phyloP scores from a whole-genome alignment of 371 early-diverging fungal species.

The Syncephalastrum sp. region DNA sequence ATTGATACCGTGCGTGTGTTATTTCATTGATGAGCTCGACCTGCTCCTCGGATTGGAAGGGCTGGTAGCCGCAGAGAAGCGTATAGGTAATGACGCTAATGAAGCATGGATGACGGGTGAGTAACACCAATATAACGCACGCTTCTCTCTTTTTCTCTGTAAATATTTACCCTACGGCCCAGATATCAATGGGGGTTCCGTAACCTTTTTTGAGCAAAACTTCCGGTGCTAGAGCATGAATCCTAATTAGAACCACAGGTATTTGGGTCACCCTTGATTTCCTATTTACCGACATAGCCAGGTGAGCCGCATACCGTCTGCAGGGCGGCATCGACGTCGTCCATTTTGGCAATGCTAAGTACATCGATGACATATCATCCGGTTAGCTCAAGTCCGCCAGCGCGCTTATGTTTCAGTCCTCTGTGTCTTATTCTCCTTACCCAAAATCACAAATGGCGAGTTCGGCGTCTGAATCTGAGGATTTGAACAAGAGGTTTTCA shows the following conservation, averaged over 20 bases:
- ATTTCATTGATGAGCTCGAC: constrained; percentile 60
- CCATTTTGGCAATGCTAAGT: constrained; percentile 50
- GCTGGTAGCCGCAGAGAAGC: constrained; percentile 65
- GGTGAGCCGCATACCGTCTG: constrained; percentile 62
- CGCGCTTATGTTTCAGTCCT: too few species aligned
- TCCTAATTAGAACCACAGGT: background rate
- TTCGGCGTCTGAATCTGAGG: constrained; percentile 52
- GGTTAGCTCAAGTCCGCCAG: too few species aligned
- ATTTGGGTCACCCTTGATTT: background rate
- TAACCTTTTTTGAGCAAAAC: constrained; percentile 69
- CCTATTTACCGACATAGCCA: constrained; percentile 43
- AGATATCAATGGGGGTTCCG: constrained; percentile 82
- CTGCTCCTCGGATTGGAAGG: constrained; percentile 67
- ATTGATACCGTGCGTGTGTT: constrained; percentile 63
- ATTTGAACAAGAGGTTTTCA: constrained; percentile 76
- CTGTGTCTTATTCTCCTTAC: constrained; percentile 19
- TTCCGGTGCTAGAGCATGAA: constrained; percentile 69
- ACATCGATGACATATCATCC: too few species aligned
- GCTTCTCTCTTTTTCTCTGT: too few species aligned
- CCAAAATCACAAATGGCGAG: constrained; percentile 72
- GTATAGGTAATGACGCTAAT: constrained; percentile 13
- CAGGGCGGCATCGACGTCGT: constrained; percentile 44
- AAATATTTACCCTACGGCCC: constrained; percentile 62
- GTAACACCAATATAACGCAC: constrained; percentile 31
- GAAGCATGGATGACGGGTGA: constrained; percentile 63